phyloP scores from a whole-genome alignment of 371 early-diverging fungal genomes.

The Syncephalastrum racemosum region DNA sequence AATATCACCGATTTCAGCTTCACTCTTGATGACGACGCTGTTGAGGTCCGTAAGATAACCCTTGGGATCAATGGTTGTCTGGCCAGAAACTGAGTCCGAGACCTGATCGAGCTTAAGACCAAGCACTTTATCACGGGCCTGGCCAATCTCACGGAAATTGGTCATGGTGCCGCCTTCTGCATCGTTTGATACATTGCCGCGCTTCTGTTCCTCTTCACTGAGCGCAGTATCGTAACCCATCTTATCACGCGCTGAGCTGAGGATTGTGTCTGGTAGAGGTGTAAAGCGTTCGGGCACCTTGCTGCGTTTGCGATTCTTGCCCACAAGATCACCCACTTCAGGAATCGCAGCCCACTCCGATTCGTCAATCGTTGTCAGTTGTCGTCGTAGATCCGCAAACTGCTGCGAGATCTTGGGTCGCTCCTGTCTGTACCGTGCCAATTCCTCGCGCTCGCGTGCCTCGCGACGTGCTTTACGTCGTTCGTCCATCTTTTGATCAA shows the following conservation, averaged over 20 bases:
- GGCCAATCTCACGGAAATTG: constrained; percentile 90
- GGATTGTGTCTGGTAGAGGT: constrained; percentile 84
- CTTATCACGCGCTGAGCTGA: constrained; percentile 66
- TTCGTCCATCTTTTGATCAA: constrained; percentile 91
- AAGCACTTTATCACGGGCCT: constrained; percentile 90
- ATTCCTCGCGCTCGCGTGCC: constrained; percentile 60
- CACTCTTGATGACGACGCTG: constrained; percentile 78
- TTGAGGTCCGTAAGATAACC: constrained; percentile 94
- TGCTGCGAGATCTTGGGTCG: constrained; percentile 82
- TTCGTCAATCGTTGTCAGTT: constrained; percentile 69
- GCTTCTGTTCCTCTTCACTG: constrained; percentile 51
- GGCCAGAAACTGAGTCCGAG: constrained; percentile 72
- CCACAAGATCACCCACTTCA: constrained; percentile 89
- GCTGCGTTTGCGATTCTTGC: constrained; percentile 73
- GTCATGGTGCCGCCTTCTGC: constrained; percentile 67
- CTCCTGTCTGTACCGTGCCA: constrained; percentile 57
- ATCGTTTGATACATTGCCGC: constrained; percentile 54
- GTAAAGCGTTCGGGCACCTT: constrained; percentile 70
- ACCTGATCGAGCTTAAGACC: constrained; percentile 88
- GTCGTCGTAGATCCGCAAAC: constrained; percentile 89
- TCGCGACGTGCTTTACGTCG: constrained; percentile 76
- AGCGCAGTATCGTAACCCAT: constrained; percentile 56
- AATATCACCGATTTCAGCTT: constrained; percentile 92
- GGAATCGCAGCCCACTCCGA: constrained; percentile 94
- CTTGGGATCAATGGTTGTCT: constrained; percentile 87